Conservation (phyloP, 495 filamentous ascomycete genomes). For the Penicillium paradoxum region DNA sequence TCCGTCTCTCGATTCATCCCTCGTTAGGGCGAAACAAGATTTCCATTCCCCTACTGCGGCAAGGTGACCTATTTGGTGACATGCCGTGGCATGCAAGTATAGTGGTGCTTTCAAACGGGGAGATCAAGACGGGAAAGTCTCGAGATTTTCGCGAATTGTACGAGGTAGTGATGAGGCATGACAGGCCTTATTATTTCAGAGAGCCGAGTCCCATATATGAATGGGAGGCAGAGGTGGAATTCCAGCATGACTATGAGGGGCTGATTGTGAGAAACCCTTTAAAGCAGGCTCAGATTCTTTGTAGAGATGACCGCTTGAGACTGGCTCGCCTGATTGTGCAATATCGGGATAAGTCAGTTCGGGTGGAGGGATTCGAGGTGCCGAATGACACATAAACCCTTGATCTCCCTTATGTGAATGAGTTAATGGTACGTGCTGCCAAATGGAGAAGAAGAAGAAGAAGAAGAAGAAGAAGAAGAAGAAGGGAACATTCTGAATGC, state of each 20-base stretch:
- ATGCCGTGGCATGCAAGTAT: slow-evolving; percentile 9
- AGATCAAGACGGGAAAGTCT: background rate
- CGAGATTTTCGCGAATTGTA: slow-evolving; percentile 4
- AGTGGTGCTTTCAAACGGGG: slow-evolving; percentile 3
- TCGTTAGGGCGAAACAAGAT: slow-evolving; percentile 5
- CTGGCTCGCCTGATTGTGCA: slow-evolving; percentile 6
- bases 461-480: no score
- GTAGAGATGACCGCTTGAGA: slow-evolving; percentile 3
- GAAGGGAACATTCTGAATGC: no score
- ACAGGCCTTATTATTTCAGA: slow-evolving; percentile 3
- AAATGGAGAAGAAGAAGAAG: background rate
- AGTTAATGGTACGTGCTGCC: background rate
- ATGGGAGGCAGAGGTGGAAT: slow-evolving; percentile 3
- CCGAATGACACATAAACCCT: background rate
- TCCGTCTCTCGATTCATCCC: slow-evolving; percentile 5
- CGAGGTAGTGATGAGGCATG: slow-evolving; percentile 3
- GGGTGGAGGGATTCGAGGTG: slow-evolving; percentile 5
- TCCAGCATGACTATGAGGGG: slow-evolving; percentile 2
- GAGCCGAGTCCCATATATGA: slow-evolving; percentile 1
- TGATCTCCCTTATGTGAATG: background rate
- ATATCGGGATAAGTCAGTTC: background rate
- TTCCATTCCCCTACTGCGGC: slow-evolving; percentile 1
- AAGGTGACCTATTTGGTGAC: slow-evolving; percentile 3
- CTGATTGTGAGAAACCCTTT: background rate
- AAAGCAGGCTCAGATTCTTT: background rate